Conservation (phyloP, 345 rosid species). For the Salix purpurea region DNA sequence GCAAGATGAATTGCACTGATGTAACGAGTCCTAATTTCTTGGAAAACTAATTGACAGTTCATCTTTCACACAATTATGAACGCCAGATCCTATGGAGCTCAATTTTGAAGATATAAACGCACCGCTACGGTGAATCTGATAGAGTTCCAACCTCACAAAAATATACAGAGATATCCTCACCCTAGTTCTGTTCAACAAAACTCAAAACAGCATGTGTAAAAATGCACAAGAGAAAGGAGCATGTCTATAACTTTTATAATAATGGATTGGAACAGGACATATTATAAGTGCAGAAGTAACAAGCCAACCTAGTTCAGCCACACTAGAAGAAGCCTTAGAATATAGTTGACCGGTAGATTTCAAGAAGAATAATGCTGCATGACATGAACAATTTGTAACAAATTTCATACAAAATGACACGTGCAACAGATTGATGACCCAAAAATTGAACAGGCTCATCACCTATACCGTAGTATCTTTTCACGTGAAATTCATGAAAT, state of each 20-base stretch:
- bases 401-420: too few relatives aligned
- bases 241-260: too few relatives aligned
- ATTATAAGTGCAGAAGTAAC: neutral
- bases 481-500: neutral
- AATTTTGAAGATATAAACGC: too few relatives aligned
- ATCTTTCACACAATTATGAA: neutral
- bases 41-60: neutral
- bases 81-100: too few relatives aligned
- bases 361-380: neutral
- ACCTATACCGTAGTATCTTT: too few relatives aligned
- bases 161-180: neutral
- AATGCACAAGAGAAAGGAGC: neutral
- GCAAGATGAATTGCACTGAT: neutral
- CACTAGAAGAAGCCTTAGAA: neutral
- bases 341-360: neutral
- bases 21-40: neutral
- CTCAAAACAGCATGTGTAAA: neutral
- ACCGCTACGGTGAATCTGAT: neutral
- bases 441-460: too few relatives aligned
- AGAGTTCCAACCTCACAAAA: neutral
- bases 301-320: neutral
- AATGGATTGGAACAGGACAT: neutral
- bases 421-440: too few relatives aligned
- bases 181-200: neutral
- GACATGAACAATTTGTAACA: too few relatives aligned